Conservation (phyloP, 1,284 basidiomycete genomes). For the Ceratobasidium sp. region DNA sequence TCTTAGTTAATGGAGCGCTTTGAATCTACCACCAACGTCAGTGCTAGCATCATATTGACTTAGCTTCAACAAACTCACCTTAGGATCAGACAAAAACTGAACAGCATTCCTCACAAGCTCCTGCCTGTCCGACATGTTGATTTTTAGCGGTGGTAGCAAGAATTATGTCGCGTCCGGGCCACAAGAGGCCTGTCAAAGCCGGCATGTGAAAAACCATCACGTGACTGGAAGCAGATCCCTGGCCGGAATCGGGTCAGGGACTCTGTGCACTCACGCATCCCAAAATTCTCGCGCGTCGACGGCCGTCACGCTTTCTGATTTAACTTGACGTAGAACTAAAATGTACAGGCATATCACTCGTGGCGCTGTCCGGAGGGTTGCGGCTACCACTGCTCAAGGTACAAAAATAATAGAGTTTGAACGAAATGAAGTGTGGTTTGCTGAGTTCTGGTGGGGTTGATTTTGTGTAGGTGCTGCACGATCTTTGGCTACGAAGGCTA, state of each 20-base stretch:
- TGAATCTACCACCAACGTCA: slow-evolving; percentile 66
- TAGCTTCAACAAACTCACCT: slow-evolving; percentile 62
- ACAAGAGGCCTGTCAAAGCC: slow-evolving; percentile 11
- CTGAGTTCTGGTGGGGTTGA: background rate
- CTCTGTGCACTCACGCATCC: slow-evolving; percentile 15
- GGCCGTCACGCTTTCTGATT: slow-evolving; percentile 15
- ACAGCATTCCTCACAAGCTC: slow-evolving; percentile 86
- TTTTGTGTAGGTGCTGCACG: slow-evolving; percentile 29
- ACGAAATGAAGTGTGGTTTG: background rate
- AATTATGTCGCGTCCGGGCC: slow-evolving; percentile 15
- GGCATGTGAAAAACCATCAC: slow-evolving; percentile 39
- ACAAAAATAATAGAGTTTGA: background rate
- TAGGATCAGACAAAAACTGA: slow-evolving; percentile 82
- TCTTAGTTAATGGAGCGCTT: slow-evolving; percentile 83
- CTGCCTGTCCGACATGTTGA: slow-evolving; percentile 54
- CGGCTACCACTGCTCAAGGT: slow-evolving; percentile 27
- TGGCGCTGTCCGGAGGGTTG: slow-evolving; percentile 30
- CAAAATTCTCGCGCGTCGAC: slow-evolving; percentile 40
- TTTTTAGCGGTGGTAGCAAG: slow-evolving; percentile 63
- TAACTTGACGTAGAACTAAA: slow-evolving; percentile 21
- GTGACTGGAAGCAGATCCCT: slow-evolving; percentile 25
- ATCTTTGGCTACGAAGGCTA: slow-evolving; percentile 37
- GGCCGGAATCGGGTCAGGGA: slow-evolving; percentile 23
- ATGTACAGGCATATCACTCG: slow-evolving; percentile 42
- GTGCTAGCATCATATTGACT: background rate